Base-by-base conservation (phyloP, 177 flowering plant genomes). In the Vitis hybrid region DNA sequence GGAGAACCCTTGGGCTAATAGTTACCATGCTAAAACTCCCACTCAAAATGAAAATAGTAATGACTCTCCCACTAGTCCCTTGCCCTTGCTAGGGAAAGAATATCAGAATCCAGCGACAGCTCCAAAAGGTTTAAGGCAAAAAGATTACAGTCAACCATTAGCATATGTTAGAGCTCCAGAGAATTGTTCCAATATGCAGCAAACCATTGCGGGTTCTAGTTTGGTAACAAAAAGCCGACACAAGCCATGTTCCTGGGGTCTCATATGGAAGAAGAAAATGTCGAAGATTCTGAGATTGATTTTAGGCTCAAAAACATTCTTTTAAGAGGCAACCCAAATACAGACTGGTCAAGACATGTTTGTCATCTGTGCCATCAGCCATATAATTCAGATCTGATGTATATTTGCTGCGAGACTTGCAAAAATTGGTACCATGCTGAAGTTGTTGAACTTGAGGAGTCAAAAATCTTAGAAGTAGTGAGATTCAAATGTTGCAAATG, bases 401-500 rank as follows among this genome's bases (percentile, higher is more conserved):
- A 96, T 80, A 84, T 96, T 61, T 68, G 81, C 65, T 96, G 99
- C 73, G 91, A 85, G 77, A 56, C 57, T 56, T 96, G 99, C 83
- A 51, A 61, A 63, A 56, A 80, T 55, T 94, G 99, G 99, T 90
- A 71, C 76, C 99, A 96, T 80, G 96, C 94, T 66, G 97, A 91
- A 60, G 97, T 98, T 64, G 75, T 96, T 60, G 85, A 86, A 67
- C 88, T 96, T 50, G 79, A 86, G 49, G 98, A 94, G 79, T 82
- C 88, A 19, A 86, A 83, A 74, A 68, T 92, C 62, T 73, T 80
- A 62, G 83, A 84, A 30, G 77, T 96, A 61, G 68, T 79, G 50
- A 97, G 99, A 54, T 96, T 90, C 83, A 92, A 82, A 82, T 96
- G 99, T 74, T 87, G 91, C 86, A 88, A 74, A 72, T 92, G 99